Conservation (phyloP, 805 yeast genomes). For the Nakazawaea sp. region DNA sequence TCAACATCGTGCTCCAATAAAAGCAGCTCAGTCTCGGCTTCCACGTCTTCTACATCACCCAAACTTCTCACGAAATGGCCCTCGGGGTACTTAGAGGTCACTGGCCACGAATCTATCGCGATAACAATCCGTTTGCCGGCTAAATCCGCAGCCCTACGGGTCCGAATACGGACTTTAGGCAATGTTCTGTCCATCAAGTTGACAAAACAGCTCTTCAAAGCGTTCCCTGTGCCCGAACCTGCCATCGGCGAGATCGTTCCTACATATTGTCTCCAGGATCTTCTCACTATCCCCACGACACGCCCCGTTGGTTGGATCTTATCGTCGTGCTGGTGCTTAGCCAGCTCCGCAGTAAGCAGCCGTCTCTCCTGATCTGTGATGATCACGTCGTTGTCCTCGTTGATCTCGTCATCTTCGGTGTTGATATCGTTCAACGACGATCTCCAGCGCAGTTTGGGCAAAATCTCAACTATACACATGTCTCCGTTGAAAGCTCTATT, state of each 20-base stretch:
- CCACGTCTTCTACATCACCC: slow-evolving; percentile 86
- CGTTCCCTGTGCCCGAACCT: slow-evolving; percentile 46
- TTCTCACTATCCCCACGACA: slow-evolving; percentile 78
- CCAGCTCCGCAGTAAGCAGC: slow-evolving; percentile 71
- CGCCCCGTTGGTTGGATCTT: slow-evolving; percentile 87
- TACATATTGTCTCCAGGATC: slow-evolving; percentile 95
- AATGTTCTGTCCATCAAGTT: slow-evolving; percentile 82
- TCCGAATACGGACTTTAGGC: slow-evolving; percentile 81
- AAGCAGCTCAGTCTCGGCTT: slow-evolving; percentile 95
- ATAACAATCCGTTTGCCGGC: slow-evolving; percentile 88
- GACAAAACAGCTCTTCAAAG: slow-evolving; percentile 76
- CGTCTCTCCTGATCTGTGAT: slow-evolving; percentile 68
- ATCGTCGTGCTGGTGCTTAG: slow-evolving; percentile 44
- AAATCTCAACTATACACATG: slow-evolving; percentile 79
- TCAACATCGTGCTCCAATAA: slow-evolving; percentile 94
- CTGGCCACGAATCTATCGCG: slow-evolving; percentile 90
- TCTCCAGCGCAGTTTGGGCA: slow-evolving; percentile 85
- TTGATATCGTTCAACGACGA: slow-evolving; percentile 67
- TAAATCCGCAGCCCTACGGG: slow-evolving; percentile 78
- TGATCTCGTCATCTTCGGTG: slow-evolving; percentile 58
- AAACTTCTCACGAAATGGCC: slow-evolving; percentile 91
- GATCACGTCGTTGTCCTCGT: slow-evolving; percentile 34
- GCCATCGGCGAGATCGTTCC: slow-evolving; percentile 84
- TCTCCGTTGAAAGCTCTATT: slow-evolving; percentile 94
- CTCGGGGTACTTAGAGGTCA: slow-evolving; percentile 75